Conservation (phyloP, 768 basidiomycete species). For the Leccinum sublutescens region DNA sequence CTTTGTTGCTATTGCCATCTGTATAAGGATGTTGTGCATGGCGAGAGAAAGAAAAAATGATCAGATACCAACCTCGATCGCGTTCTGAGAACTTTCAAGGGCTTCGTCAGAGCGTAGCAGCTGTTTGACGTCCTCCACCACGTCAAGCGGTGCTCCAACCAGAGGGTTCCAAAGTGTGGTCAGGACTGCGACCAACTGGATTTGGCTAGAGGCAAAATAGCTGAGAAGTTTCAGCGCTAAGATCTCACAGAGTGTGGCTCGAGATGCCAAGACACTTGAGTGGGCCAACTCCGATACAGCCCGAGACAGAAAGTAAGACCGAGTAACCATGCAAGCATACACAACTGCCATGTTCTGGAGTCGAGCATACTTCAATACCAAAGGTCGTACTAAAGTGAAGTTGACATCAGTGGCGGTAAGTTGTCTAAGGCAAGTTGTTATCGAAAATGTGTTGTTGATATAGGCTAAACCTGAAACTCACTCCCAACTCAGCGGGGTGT, state of each 20-base stretch:
- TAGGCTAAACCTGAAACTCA: slow-evolving; percentile 37
- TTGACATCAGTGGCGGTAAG: slow-evolving; percentile 82
- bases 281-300: slow-evolving; percentile 73
- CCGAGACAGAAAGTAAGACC: slow-evolving; percentile 73
- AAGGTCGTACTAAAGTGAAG: slow-evolving; percentile 72
- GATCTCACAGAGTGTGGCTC: slow-evolving; percentile 84
- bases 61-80: slow-evolving; percentile 68
- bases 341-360: slow-evolving; percentile 73
- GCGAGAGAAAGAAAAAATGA: background rate
- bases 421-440: slow-evolving; percentile 46
- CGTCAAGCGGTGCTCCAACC: slow-evolving; percentile 65
- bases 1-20: slow-evolving; percentile 88
- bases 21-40: background rate
- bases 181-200: slow-evolving; percentile 74
- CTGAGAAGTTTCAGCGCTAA: slow-evolving; percentile 84
- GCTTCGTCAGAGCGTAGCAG: slow-evolving; percentile 52
- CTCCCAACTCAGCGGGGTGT: slow-evolving; percentile 80
- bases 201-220: slow-evolving; percentile 67
- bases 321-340: slow-evolving; percentile 74
- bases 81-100: slow-evolving; percentile 70
- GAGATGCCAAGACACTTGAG: slow-evolving; percentile 64
- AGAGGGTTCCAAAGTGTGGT: slow-evolving; percentile 86
- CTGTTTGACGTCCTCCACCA: slow-evolving; percentile 65
- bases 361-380: slow-evolving; percentile 76
- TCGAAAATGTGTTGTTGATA: background rate